Evolutionary conservation across 2,329 filamentous ascomycete species (phyloP).

Genomic region (Fusarium sp.): DNA sequence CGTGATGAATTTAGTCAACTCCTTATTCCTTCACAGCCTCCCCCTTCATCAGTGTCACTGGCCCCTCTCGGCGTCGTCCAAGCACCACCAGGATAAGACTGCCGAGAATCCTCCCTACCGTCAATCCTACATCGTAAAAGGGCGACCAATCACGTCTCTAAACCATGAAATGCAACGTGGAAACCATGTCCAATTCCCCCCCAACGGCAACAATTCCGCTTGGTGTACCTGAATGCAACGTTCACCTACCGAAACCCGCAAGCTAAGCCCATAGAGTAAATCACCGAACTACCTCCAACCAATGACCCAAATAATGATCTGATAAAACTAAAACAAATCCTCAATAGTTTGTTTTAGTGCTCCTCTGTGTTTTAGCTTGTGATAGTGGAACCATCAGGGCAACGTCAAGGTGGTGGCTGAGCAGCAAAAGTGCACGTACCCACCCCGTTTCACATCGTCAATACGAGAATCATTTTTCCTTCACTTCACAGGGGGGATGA

Average conservation of each 20-base stretch:
- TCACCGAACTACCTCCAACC: background rate
- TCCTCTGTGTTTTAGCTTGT: background rate
- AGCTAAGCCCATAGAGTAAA: background rate
- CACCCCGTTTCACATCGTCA: background rate
- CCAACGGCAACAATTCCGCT: background rate
- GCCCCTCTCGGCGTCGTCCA: background rate
- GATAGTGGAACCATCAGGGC: background rate
- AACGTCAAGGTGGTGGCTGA: slow-evolving; percentile 8
- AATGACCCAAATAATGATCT: background rate
- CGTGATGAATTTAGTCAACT: background rate
- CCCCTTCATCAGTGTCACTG: background rate
- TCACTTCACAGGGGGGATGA: background rate
- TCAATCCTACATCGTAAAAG: background rate
- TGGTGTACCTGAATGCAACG: background rate
- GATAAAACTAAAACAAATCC: background rate
- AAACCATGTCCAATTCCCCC: background rate
- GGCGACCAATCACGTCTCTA: background rate
- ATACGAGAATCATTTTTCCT: background rate
- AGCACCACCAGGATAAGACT: background rate
- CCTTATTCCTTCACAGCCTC: background rate
- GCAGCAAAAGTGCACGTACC: background rate
- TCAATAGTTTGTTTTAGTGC: background rate
- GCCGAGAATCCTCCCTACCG: background rate
- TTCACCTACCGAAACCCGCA: background rate
- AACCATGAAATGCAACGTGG: background rate